These are phyloP conservation scores for Carnegiea gigantea DNA, from an alignment of 179 eudicot species.

Conservation along the genomic window DNA sequence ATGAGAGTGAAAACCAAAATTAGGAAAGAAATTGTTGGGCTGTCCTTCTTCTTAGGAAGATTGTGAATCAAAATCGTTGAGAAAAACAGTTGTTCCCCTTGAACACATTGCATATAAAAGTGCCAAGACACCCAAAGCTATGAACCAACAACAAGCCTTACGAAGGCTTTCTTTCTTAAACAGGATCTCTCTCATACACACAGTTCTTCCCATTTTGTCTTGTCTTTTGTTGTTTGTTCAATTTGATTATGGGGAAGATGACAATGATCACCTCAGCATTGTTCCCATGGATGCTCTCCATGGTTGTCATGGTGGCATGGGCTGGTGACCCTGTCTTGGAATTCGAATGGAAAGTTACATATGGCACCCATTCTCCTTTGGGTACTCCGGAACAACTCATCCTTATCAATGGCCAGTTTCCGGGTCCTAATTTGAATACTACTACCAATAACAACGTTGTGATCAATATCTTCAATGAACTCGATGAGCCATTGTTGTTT, in stretches of 20 bases:
- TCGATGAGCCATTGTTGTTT: constrained; percentile 68
- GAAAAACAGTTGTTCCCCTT: background rate
- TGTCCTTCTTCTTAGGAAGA: constrained; percentile 32
- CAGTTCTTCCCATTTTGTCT: background rate
- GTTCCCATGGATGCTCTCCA: constrained; percentile 33
- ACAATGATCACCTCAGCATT: constrained; percentile 10
- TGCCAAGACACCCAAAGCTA: background rate
- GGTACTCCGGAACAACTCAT: constrained; percentile 65
- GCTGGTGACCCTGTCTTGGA: constrained; percentile 57
- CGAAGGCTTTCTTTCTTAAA: constrained; percentile 19
- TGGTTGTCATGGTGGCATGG: constrained; percentile 33
- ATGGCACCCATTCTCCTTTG: constrained; percentile 59
- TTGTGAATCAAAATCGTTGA: constrained; percentile 7
- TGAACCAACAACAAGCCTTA: constrained; percentile 33
- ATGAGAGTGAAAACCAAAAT: constrained; percentile 5
- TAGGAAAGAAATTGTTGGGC: constrained; percentile 34
- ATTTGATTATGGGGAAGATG: constrained; percentile 23
- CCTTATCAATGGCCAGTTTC: constrained; percentile 55
- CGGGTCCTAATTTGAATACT: constrained; percentile 54
- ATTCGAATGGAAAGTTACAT: constrained; percentile 50
- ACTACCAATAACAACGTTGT: constrained; percentile 53
- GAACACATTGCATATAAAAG: constrained; percentile 23
- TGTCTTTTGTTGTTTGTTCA: constrained; percentile 21
- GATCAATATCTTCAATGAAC: constrained; percentile 56
- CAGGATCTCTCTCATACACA: background rate